These are phyloP conservation scores for Daucus carota DNA, from an alignment of 129 eudicot genomes.

Conservation along the genomic window DNA sequence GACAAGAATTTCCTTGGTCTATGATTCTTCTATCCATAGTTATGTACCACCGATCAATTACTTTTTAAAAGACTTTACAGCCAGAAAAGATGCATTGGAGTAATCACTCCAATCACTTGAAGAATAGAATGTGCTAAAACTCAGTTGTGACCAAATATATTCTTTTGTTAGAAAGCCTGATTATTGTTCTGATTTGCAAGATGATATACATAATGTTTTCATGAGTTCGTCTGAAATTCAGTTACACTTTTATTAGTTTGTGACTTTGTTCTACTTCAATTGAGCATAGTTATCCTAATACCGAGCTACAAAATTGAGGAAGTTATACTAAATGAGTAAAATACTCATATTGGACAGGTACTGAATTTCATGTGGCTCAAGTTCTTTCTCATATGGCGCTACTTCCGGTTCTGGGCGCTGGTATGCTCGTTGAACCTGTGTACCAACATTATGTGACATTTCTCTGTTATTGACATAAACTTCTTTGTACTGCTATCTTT, in stretches of 20 bases:
- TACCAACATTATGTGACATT: background rate
- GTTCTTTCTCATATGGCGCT: constrained; percentile 96
- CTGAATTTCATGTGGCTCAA: constrained; percentile 99
- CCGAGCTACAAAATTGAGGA: background rate
- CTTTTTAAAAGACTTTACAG: background rate
- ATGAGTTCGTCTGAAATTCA: background rate
- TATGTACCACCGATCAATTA: background rate
- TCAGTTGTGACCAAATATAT: background rate
- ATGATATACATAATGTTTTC: background rate
- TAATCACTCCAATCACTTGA: background rate
- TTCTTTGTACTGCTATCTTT: background rate
- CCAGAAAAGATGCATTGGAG: background rate
- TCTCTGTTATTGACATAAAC: background rate
- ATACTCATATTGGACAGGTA: constrained; percentile 39
- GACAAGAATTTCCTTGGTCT: background rate
- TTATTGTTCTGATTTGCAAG: background rate
- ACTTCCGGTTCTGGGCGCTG: constrained; percentile 95
- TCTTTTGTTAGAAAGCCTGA: background rate
- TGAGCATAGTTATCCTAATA: background rate
- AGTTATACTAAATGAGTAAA: background rate
- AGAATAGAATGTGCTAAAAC: background rate
- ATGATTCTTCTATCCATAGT: background rate
- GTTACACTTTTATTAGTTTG: background rate
- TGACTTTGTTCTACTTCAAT: background rate
- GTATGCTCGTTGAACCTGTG: constrained; percentile 26